Conservation (phyloP, 345 rosid species). For the Gossypium sturtianum region DNA sequence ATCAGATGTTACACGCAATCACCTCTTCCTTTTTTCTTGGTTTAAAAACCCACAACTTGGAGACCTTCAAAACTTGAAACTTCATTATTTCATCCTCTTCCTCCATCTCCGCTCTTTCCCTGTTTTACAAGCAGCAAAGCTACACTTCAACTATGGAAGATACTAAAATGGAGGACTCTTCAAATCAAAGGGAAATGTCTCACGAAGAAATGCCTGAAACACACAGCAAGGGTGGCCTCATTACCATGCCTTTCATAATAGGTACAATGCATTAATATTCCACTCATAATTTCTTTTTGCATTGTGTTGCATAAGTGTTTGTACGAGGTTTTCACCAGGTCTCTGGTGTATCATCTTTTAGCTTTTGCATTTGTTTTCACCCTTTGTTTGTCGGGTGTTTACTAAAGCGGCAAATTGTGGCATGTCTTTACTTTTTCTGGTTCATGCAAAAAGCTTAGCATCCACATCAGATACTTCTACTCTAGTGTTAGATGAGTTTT, state of each 20-base stretch:
- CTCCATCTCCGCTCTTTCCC: not conserved
- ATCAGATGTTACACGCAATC: slow-evolving; percentile 14
- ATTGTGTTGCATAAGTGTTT: not conserved
- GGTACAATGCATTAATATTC: slow-evolving; percentile 30
- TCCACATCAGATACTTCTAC: not conserved
- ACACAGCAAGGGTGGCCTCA: slow-evolving; percentile 50
- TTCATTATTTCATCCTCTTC: slow-evolving; percentile 1
- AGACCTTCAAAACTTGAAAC: not conserved
- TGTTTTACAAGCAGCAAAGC: slow-evolving; percentile 15
- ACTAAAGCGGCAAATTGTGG: not conserved
- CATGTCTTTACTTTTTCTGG: not conserved
- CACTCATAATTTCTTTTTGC: not conserved
- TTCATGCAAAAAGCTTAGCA: no score
- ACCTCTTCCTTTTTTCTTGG: not conserved
- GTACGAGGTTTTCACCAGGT: not conserved
- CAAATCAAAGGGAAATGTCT: slow-evolving; percentile 22
- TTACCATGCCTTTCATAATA: slow-evolving; percentile 73
- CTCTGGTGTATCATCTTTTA: not conserved
- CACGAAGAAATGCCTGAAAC: slow-evolving; percentile 17
- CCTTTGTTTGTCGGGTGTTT: not conserved
- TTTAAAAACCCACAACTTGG: slow-evolving; percentile 7
- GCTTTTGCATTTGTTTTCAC: not conserved
- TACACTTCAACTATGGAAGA: slow-evolving; percentile 21
- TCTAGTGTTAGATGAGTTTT: not conserved
- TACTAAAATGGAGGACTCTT: slow-evolving; percentile 32